Conservation (phyloP, 1,284 basidiomycete genomes). For the Cryptococcus hybrid region DNA sequence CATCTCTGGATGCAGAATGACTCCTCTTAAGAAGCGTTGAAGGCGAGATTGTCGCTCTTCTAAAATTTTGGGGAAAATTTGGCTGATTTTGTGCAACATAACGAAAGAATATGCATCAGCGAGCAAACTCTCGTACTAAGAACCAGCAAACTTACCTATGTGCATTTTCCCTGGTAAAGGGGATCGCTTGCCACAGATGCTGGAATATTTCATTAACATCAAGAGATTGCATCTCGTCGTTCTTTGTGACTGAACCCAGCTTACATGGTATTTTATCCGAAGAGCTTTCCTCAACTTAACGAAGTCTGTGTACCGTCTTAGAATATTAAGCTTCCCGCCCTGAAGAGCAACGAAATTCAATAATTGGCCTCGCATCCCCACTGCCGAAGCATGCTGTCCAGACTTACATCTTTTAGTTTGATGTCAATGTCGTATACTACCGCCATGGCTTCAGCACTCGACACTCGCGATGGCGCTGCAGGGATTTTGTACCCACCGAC, state of each 20-base stretch:
- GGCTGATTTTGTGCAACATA: conserved; percentile 17
- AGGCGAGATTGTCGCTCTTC: conserved; percentile 37
- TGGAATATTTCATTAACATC: conserved; percentile 3
- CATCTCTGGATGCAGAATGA: conserved; percentile 47
- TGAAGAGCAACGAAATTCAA: not conserved
- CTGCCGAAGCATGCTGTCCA: no score
- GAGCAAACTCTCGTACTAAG: not conserved
- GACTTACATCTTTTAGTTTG: conserved; percentile 19
- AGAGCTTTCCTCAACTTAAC: conserved; percentile 30
- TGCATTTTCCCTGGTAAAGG: conserved; percentile 42
- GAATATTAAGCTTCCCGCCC: conserved; percentile 32
- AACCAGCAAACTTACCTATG: conserved; percentile 28
- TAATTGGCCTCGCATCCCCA: not conserved
- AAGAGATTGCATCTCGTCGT: not conserved
- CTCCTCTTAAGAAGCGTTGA: conserved; percentile 40
- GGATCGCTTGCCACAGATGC: conserved; percentile 35
- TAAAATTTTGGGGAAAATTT: conserved; percentile 43
- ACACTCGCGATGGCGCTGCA: no score
- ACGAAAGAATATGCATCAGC: not conserved
- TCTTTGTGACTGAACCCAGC: conserved; percentile 4
- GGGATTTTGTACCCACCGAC: conserved; percentile 30
- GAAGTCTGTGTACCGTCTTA: conserved; percentile 44
- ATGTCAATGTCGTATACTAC: conserved; percentile 46
- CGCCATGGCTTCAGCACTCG: not conserved
- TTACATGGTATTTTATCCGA: conserved; percentile 28